Evolutionary conservation across 2,329 filamentous ascomycete genomes (phyloP).

Genomic region (Dactylellina leptospora): DNA sequence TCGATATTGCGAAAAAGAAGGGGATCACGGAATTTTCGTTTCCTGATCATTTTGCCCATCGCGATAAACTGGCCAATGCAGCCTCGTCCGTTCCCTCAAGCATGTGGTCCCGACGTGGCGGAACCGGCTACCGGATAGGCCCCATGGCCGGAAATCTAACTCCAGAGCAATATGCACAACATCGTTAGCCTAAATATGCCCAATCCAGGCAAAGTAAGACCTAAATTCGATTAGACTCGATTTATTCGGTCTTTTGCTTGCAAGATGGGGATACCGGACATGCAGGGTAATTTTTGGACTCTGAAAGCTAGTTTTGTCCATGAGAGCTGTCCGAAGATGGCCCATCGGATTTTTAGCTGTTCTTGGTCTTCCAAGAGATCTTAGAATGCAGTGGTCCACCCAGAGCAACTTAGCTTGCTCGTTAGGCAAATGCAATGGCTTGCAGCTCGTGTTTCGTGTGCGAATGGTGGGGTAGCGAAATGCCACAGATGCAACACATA

Average conservation of each 20-base stretch:
- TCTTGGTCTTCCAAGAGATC: neutral
- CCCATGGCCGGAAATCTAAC: no score
- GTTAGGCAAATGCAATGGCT: conserved; percentile 4
- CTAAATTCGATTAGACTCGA: neutral
- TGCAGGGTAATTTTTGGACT: neutral
- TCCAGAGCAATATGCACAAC: conserved; percentile 43
- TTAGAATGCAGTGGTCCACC: neutral
- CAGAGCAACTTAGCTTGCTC: neutral
- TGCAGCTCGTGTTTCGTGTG: conserved; percentile 1
- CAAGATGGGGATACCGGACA: no score
- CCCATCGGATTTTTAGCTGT: no score
- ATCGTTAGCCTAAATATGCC: conserved; percentile 5
- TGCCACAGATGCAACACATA: conserved; percentile 16
- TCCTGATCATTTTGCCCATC: no score
- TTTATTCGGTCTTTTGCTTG: no score
- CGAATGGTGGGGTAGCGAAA: neutral
- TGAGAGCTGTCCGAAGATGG: no score
- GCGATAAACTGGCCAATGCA: neutral
- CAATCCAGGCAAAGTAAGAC: conserved; percentile 2
- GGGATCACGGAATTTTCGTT: no score
- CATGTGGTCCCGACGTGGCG: conserved; percentile 11
- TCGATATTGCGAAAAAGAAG: no score
- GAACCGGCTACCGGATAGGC: conserved; percentile 11
- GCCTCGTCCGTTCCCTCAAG: neutral
- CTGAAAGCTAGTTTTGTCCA: no score